Percentiles rank a stretch among this genome's conserved stretches.
Evolutionary conservation across 352 stramenopile genomes (phyloP).

Genomic region (Phytophthora sp.): DNA sequence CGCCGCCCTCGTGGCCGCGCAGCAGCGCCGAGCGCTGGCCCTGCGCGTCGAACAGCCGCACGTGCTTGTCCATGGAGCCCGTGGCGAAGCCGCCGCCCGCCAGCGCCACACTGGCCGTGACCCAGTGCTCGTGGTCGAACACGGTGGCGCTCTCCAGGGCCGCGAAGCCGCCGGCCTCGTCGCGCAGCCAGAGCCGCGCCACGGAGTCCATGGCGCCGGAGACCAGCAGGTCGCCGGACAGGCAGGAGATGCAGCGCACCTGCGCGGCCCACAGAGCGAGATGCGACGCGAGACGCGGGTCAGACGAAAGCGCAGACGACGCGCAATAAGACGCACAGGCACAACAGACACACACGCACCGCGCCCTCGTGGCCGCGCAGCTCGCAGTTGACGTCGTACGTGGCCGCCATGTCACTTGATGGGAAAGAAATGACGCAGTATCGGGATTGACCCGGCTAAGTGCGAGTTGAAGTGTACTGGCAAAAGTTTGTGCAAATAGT

Average conservation of each 20-base stretch:
- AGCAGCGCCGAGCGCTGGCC: conserved; percentile 50
- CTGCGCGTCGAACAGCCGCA: conserved; percentile 69
- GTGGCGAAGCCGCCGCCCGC: conserved; percentile 67
- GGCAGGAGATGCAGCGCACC: conserved; percentile 65
- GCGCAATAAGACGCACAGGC: neutral
- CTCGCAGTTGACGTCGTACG: conserved; percentile 51
- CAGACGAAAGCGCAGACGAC: conserved; percentile 1
- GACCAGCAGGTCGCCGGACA: conserved; percentile 58
- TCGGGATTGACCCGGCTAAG: conserved; percentile 12
- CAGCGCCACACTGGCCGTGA: conserved; percentile 65
- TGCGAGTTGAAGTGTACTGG: neutral
- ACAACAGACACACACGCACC: conserved; percentile 38
- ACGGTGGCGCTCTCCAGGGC: conserved; percentile 59
- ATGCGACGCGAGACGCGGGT: neutral
- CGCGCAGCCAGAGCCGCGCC: conserved; percentile 54
- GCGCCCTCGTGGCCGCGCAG: conserved; percentile 79
- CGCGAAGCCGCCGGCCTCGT: conserved; percentile 39
- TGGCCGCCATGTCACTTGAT: conserved; percentile 15
- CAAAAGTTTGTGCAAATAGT: no score
- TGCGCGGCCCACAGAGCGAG: conserved; percentile 3
- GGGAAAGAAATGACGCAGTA: conserved; percentile 2
- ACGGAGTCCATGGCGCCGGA: conserved; percentile 84
- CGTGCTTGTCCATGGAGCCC: conserved; percentile 80
- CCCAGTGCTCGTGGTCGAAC: conserved; percentile 86
- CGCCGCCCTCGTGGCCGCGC: conserved; percentile 70